Evolutionary conservation across 805 yeast species (phyloP).

Genomic region (Candida qinlingensis): DNA sequence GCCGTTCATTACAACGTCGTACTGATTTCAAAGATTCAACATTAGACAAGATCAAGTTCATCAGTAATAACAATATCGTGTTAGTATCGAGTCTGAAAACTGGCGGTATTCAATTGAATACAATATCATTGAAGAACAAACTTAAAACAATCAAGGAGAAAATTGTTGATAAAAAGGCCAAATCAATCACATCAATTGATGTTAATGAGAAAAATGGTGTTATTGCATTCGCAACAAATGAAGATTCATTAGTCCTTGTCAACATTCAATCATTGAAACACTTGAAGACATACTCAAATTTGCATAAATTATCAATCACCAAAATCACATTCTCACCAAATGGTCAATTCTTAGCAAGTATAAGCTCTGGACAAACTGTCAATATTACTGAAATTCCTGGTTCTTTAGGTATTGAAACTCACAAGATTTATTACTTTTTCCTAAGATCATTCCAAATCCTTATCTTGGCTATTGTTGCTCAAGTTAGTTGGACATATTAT

Average conservation of each 20-base stretch:
- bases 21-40: conserved; percentile 30
- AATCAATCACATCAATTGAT: conserved; percentile 46
- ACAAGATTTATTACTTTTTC: conserved; percentile 20
- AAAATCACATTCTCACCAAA: conserved; percentile 63
- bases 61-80: conserved; percentile 19
- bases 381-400: conserved; percentile 58
- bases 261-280: conserved; percentile 45
- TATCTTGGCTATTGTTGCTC: conserved; percentile 7
- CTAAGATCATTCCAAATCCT: conserved; percentile 16
- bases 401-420: conserved; percentile 30
- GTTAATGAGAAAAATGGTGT: conserved; percentile 30
- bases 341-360: conserved; percentile 65
- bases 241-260: conserved; percentile 47
- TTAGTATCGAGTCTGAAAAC: conserved; percentile 11
- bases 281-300: conserved; percentile 44
- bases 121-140: conserved; percentile 15
- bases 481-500: conserved; percentile 13
- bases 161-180: conserved; percentile 19
- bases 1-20: conserved; percentile 29
- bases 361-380: conserved; percentile 70
- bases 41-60: conserved; percentile 32
- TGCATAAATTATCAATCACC: conserved; percentile 73
- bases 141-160: conserved; percentile 15
- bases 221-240: conserved; percentile 43
- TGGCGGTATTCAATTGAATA: conserved; percentile 15